Percentiles rank a stretch among this genome's conserved stretches.
Evolutionary conservation across 805 yeast genomes (phyloP).

Genomic region (Nakazawaea molendinolei): DNA sequence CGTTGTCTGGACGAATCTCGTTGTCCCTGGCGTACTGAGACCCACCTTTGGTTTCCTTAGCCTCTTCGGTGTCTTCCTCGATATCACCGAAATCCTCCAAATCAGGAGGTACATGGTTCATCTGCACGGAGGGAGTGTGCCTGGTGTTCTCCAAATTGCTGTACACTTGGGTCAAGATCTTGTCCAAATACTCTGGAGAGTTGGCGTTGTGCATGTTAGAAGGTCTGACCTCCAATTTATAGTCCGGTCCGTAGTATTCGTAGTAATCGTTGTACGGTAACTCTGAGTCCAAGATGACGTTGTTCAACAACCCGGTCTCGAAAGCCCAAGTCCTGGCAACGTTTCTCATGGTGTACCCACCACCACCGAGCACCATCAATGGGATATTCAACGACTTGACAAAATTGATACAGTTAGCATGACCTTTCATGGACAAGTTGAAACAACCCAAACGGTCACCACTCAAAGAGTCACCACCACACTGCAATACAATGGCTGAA

Average conservation of each 20-base stretch:
- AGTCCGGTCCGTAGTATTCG: constrained; percentile 97
- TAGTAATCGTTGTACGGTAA: constrained; percentile 92
- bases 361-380: constrained; percentile 92
- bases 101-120: constrained; percentile 84
- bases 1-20: constrained; percentile 63
- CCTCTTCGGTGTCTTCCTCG: constrained; percentile 73
- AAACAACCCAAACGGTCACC: constrained; percentile 96
- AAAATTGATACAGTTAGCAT: constrained; percentile 91
- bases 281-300: constrained; percentile 68
- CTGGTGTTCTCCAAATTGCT: constrained; percentile 82
- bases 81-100: constrained; percentile 72
- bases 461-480: constrained; percentile 96
- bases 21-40: constrained; percentile 80
- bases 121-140: constrained; percentile 95
- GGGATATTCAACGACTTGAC: constrained; percentile 85
- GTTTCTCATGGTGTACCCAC: constrained; percentile 96
- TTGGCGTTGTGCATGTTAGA: constrained; percentile 96
- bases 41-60: constrained; percentile 88
- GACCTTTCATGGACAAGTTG: constrained; percentile 88
- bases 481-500: constrained; percentile 91
- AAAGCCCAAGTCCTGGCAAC: constrained; percentile 94
- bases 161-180: constrained; percentile 70
- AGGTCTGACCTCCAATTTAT: constrained; percentile 88
- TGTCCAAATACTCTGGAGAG: constrained; percentile 84
- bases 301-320: constrained; percentile 85